Evolutionary conservation across 805 yeast genomes (phyloP), one percentile per base, ranked within the genome.

Genomic region (Wickerhamomyces alni): DNA sequence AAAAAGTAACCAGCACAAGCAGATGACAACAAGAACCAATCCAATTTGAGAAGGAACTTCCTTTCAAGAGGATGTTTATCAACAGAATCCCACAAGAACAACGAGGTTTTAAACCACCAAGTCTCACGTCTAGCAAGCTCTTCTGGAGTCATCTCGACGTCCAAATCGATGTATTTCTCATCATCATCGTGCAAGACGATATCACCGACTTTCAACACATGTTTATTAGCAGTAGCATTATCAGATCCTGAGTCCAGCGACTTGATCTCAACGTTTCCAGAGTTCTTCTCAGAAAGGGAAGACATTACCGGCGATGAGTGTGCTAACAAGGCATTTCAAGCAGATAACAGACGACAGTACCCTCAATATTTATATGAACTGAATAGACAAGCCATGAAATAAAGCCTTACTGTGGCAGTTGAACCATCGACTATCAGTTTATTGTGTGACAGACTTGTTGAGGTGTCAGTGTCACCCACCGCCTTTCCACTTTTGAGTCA

Each of bases 1-100:
- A 68, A 63, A 47, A 69, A 71, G 48, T 70, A 70, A 2, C 74
- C 75, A 36, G 66, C 48, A 61, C 67, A 64, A 1, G 70, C 57
- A 4, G 72, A 67, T 19, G 62, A 55, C 31, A 70, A 46, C 27
- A 70, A 49, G 44, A 69, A 68, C 35, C 57, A 54, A 45, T 66
- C 70, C 18, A 66, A 51, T 38, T 66, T 66, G 37, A 57, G 27
- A 28, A 65, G 42, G 35, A 64, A 65, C 16, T 30, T 37, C 25
- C 62, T 54, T 42, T 69, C 74, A 4, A 44, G 41, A 3, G 65
- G 63, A 34, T 58, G 57, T 39, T 68, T 66, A 40, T 66, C 69
- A 3, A 37, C 17, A 13, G 58, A 49, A 43, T 62, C 66, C 43
- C 72, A 50, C 7, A 50, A 16, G 37, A 47, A 43, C 33, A 41